Evolutionary conservation across 1,284 basidiomycete genomes (phyloP).

Genomic region (Bondarzewia mesenterica): DNA sequence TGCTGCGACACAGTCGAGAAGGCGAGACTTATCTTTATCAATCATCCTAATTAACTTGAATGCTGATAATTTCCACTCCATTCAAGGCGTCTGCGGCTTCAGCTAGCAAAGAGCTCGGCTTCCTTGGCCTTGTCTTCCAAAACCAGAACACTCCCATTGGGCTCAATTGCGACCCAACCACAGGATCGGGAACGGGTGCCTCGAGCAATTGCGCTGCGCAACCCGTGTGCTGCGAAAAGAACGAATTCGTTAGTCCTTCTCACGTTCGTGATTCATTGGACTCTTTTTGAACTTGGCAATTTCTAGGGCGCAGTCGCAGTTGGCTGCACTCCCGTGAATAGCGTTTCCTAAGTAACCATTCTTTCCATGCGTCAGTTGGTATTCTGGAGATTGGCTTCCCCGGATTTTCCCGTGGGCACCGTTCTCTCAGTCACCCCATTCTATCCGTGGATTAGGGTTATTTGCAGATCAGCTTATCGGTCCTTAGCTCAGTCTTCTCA

Average conservation of each 20-base stretch:
- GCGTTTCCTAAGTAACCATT: background rate
- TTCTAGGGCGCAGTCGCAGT: background rate
- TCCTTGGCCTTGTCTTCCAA: background rate
- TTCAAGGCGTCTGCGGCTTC: background rate
- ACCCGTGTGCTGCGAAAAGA: background rate
- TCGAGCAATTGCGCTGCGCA: background rate
- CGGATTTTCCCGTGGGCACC: too few relatives aligned
- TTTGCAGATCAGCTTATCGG: background rate
- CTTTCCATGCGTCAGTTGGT: too few relatives aligned
- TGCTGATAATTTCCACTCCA: background rate
- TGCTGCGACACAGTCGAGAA: background rate
- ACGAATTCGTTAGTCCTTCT: background rate
- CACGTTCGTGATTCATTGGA: background rate
- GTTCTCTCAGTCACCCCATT: too few relatives aligned
- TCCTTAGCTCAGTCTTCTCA: background rate
- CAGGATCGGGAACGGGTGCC: background rate
- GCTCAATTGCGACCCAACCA: background rate
- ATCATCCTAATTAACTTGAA: background rate
- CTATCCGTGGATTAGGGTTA: too few relatives aligned
- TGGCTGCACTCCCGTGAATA: background rate
- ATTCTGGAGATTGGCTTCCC: too few relatives aligned
- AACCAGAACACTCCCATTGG: background rate
- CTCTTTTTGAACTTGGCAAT: background rate
- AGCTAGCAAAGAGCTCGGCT: background rate
- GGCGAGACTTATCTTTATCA: background rate